Conservation (phyloP, 306 rosid genomes). For the Hippophae gyantsensis region DNA sequence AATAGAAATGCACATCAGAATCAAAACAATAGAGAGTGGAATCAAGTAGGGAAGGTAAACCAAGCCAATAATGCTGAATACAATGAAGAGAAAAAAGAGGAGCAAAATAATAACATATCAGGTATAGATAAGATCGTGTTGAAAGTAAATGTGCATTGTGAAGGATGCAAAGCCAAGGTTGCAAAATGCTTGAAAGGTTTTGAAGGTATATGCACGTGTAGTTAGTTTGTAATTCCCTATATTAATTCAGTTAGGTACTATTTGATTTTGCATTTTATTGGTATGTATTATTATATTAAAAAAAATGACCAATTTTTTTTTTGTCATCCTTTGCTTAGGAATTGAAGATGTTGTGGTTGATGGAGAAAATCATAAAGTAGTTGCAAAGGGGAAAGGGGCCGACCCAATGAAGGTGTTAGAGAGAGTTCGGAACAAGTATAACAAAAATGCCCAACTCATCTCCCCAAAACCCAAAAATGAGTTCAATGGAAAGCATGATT, state of each 20-base stretch:
- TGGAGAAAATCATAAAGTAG: constrained; percentile 36
- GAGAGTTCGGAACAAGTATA: constrained; percentile 45
- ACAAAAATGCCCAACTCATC: constrained; percentile 52
- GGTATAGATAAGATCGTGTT: constrained; percentile 33
- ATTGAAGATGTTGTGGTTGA: constrained; percentile 49
- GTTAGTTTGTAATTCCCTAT: background rate
- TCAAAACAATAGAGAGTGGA: too few relatives aligned
- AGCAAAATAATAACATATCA: background rate
- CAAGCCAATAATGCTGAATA: too few relatives aligned
- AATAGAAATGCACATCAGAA: too few relatives aligned
- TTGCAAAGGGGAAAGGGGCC: constrained; percentile 40
- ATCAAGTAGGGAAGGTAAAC: too few relatives aligned
- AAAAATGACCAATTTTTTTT: background rate
- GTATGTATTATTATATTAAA: background rate
- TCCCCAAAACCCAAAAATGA: constrained; percentile 30
- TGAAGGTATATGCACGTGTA: constrained; percentile 38
- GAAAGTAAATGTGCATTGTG: constrained; percentile 74
- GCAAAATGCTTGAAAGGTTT: constrained; percentile 42
- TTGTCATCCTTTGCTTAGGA: constrained; percentile 25
- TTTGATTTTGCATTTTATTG: background rate
- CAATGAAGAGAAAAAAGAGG: background rate
- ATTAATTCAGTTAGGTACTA: background rate
- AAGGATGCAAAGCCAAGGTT: constrained; percentile 50
- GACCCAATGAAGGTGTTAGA: constrained; percentile 48
- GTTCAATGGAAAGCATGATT: background rate